phyloP scores from a whole-genome alignment of 306 rosid species.

The Coriaria nepalensis region DNA sequence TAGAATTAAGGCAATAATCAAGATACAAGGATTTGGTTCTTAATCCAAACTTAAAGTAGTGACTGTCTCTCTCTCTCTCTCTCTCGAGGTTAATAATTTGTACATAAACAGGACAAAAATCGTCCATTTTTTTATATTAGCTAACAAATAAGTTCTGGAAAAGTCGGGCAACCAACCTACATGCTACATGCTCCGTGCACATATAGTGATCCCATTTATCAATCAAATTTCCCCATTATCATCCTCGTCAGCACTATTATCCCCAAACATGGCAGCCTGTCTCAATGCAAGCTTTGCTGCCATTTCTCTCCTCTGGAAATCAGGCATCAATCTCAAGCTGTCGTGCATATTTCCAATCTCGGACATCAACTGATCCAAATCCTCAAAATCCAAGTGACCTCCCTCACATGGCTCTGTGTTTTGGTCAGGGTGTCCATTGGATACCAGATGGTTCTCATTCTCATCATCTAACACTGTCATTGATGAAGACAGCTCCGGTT shows the following conservation, averaged over 20 bases:
- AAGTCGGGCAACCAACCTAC: no score
- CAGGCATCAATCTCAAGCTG: constrained; percentile 81
- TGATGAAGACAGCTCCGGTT: constrained; percentile 12
- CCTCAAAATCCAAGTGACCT: constrained; percentile 45
- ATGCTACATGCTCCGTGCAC: no score
- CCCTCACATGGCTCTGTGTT: constrained; percentile 17
- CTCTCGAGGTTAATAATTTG: no score
- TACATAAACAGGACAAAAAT: no score
- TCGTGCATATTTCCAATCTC: constrained; percentile 73
- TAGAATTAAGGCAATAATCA: no score
- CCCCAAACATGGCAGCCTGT: constrained; percentile 82
- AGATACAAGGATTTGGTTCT: no score
- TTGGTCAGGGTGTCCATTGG: constrained; percentile 16
- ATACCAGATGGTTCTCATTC: constrained; percentile 14
- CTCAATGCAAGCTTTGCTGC: constrained; percentile 76
- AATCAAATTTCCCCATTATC: constrained; percentile 9
- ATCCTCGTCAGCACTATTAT: constrained; percentile 53
- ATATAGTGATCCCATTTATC: neutral
- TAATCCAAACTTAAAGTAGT: no score
- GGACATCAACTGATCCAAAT: constrained; percentile 75
- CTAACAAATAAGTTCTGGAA: no score
- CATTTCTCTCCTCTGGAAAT: constrained; percentile 78
- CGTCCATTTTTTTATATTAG: no score
- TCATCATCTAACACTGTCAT: constrained; percentile 17
- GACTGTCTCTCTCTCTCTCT: no score